Evolutionary conservation across 2,329 filamentous ascomycete species (phyloP), one percentile per base, ranked within the genome.

Genomic region (Ambrosiella xylebori): DNA sequence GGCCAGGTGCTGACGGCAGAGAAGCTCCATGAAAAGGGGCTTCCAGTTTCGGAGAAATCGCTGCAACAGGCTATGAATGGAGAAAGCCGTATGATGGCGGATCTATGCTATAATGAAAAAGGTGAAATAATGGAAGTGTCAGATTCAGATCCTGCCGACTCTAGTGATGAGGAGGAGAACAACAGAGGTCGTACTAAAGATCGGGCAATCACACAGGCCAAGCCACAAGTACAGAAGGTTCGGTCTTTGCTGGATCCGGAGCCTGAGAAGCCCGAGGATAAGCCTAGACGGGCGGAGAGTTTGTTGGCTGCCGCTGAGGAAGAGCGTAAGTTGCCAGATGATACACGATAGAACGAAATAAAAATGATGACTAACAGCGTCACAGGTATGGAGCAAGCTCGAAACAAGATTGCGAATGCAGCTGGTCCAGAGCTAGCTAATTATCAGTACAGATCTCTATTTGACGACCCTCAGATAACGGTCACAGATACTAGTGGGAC

Each of bases 281-380:
- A 38, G 38, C 37, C 15, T n/a, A 40, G 71, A 60, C 74, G 73
- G 64, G 73, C 76, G 0, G 71, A 75, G 66, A 88, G 82, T 64
- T 68, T 89, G 58, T 71, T 90, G 57, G 85, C 84, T 44, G 85
- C 85, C 6, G 83, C 84, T 0, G 84, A 91, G 66, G 84, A 88
- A 74, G 86, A 91, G 67, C 79, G 88, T 87, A 75, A 66, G 85
- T 76, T 38, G 35, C 9, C 38, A 19, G 11, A n/a, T 44, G 13
- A 27, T 27, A 27, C 27, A 27, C 27, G 4, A 27, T 27, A 27
- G 5, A 27, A 27, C 27, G 27, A 27, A 5, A 27, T 3, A 27
- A 27, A 38, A 13, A 27, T 15, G 27, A 35, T 47, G 5, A 27
- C 27, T 27, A 27, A 27, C 27, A 27, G 27, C 27, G 2, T 27